These are phyloP conservation scores for Cercospora nicotianae DNA, from an alignment of 2,329 filamentous ascomycete species.

Conservation along the genomic window DNA sequence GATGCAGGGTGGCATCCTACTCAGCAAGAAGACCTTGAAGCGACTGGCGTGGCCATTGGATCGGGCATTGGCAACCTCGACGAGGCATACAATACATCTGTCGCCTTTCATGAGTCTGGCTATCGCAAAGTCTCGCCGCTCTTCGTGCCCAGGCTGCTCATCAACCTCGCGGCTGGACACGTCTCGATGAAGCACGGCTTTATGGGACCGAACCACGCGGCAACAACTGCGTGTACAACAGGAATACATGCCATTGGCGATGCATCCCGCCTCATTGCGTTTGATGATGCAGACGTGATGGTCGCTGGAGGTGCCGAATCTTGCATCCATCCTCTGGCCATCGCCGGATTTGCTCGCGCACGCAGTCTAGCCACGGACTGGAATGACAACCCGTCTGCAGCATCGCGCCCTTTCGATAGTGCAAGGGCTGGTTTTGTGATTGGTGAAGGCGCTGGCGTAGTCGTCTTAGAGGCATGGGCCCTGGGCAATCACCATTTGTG, in stretches of 20 bases:
- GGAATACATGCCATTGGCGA: slow-evolving; percentile 94
- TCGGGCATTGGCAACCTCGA: slow-evolving; percentile 95
- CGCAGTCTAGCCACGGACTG: slow-evolving; percentile 80
- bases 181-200: slow-evolving; percentile 91
- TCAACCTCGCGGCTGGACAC: slow-evolving; percentile 93
- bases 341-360: slow-evolving; percentile 86
- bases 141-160: slow-evolving; percentile 89
- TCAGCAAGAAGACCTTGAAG: slow-evolving; percentile 63
- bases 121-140: slow-evolving; percentile 91
- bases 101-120: slow-evolving; percentile 73
- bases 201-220: slow-evolving; percentile 85
- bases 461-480: slow-evolving; percentile 69
- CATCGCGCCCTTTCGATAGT: slow-evolving; percentile 85
- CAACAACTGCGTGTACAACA: slow-evolving; percentile 92
- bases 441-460: slow-evolving; percentile 83
- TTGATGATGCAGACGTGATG: slow-evolving; percentile 92
- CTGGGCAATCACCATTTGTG: not conserved
- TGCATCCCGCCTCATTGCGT: slow-evolving; percentile 86
- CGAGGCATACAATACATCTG: slow-evolving; percentile 80
- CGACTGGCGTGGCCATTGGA: slow-evolving; percentile 86
- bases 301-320: slow-evolving; percentile 92
- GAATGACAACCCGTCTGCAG: slow-evolving; percentile 68
- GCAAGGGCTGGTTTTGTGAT: slow-evolving; percentile 85
- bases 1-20: slow-evolving; percentile 76
- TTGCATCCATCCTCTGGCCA: slow-evolving; percentile 90